Conservation (phyloP, 2,329 filamentous ascomycete genomes). For the Neonectria hederae region DNA sequence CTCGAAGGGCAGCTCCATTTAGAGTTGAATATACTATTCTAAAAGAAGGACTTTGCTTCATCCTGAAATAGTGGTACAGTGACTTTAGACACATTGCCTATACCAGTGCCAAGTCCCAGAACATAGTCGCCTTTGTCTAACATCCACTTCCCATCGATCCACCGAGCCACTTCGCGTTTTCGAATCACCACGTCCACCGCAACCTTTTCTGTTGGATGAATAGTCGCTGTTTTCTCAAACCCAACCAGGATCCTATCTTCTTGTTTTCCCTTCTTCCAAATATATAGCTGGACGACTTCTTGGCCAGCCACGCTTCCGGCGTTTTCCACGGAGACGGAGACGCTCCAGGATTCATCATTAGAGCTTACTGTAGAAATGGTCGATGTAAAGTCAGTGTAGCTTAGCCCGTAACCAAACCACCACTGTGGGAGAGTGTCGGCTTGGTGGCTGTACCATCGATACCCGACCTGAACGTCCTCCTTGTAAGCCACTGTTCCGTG, state of each 20-base stretch:
- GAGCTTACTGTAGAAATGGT: not conserved
- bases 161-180: not conserved
- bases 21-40: too few relatives aligned
- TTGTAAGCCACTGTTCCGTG: conserved; percentile 19
- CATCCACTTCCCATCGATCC: not conserved
- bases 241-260: not conserved
- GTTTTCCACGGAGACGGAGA: not conserved
- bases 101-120: not conserved
- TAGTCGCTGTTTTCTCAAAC: not conserved
- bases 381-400: conserved; percentile 2
- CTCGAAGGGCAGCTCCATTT: too few relatives aligned
- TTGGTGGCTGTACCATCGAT: conserved; percentile 22
- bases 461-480: conserved; percentile 19
- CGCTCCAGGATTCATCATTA: not conserved
- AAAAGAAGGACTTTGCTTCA: too few relatives aligned
- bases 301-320: not conserved
- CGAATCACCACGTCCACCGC: not conserved
- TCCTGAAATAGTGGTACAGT: not conserved
- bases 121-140: not conserved
- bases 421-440: conserved; percentile 1
- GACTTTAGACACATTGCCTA: not conserved
- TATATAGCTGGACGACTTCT: conserved; percentile 8
- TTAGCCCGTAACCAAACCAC: conserved; percentile 19
- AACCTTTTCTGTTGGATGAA: not conserved
- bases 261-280: not conserved